Base-by-base conservation (phyloP, 495 filamentous ascomycete genomes). In the Baudoinia panamericana region DNA sequence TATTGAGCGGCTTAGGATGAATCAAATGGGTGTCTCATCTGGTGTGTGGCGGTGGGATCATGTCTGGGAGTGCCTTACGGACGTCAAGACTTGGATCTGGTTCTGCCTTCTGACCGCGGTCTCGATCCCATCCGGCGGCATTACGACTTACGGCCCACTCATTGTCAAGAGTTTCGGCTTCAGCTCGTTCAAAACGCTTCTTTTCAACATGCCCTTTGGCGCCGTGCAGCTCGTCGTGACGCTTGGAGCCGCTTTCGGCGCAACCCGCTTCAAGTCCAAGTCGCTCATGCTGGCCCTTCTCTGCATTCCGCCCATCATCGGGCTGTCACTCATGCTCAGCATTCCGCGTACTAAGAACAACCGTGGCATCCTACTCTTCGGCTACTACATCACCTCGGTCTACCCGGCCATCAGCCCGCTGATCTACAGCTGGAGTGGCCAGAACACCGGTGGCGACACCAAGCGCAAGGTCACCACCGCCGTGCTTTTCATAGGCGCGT, bases 51-150 rank as follows among this genome's bases (percentile, higher is more conserved):
- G 70, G 52, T 76, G 71, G 68, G 67, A 72, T 15, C 73, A 78
- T 49, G 71, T 80, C 0, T 62, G 60, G 31, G 78, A 82, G 49
- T 69, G 71, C 12, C 61, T 70, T 20, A 51, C 70, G 15, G 78
- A 82, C 48, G 38, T 72, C 9, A 82, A 82, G 60, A 77, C 76
- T 1, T 76, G 73, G 66, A 58, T 73, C 20, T 80, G 76, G 76
- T 79, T 80, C 49, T 55, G 68, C 2, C 54, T 77, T 44, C 70
- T 80, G 47, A 66, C 41, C 51, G 45, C 62, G 6, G 63, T 69
- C 27, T 67, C 65, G 59, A 70, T 78, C 29, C 71, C 73, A 4
- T 72, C 68, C 33, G 72, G 73, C 10, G 74, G 75, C 9, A 76
- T 78, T 30, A 63, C 68, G 7, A 75, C 72, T 0, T 78, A 78